Base-by-base conservation (phyloP, 306 rosid species). In the Chamaecrista fasciculata region DNA sequence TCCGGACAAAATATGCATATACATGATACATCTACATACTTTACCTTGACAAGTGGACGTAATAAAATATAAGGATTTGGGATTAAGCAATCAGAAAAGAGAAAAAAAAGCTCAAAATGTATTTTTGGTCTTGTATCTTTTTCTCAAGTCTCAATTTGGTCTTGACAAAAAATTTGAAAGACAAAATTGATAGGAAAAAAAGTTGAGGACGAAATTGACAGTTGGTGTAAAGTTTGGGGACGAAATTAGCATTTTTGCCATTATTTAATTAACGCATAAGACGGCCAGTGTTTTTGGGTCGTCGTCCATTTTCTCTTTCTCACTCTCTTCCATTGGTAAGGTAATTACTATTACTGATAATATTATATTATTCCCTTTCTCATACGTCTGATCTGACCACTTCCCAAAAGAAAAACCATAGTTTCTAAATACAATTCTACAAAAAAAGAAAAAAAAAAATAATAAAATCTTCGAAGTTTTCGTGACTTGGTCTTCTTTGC, bases 401-500 rank as follows among this genome's bases (percentile, higher is more conserved):
- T 37, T 62, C 43, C 8, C 63, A 56, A 2, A 29, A 29, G 2
- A 29, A 15, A 21, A 0, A 56, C 68, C 50, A 50, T 36, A 42
- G 57, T 24, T 69, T 39, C 26, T 69, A 18, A 69, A 71, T 50
- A 75, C 12, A 14, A 10, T 21, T 10, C 6, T 2, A 67, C 8
- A 55, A 11, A 0, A n/a, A 47, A 26, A 18, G 11, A 14, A 37
- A 33, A 29, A 43, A 65, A 0, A 18, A 5, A 8, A 33, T 34
- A 48, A 56, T 42, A 31, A 33, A 33, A 33, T 44, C 18, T 56
- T 51, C 56, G 58, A 58, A 66, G 66, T 57, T 62, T 78, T 66
- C 74, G 76, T 33, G 75, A 74, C 77, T 75, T 67, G 70, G 63
- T 66, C 71, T 48, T 34, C 42, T 83, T 70, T 55, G 85, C 61